Conservation (phyloP, 345 rosid genomes). For the Carallia pectinifolia region DNA sequence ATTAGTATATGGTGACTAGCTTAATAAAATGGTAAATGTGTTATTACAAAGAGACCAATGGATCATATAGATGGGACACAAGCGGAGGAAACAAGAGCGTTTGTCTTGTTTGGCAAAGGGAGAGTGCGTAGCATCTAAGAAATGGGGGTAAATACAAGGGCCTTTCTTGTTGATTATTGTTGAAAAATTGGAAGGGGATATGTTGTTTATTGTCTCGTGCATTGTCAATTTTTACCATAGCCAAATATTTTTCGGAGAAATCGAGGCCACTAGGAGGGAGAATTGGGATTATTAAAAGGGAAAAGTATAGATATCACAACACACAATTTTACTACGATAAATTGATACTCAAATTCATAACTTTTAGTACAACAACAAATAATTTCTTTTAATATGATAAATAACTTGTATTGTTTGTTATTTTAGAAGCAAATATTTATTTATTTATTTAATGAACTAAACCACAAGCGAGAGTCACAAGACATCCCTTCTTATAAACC, state of each 20-base stretch:
- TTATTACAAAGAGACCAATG: background rate
- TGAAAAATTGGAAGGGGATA: background rate
- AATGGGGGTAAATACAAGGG: conserved; percentile 1
- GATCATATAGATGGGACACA: background rate
- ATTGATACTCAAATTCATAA: no score
- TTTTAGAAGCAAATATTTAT: no score
- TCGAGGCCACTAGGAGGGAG: background rate
- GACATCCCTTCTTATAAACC: no score
- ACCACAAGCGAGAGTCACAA: no score
- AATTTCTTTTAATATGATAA: no score
- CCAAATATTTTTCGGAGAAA: background rate
- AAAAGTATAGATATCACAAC: no score
- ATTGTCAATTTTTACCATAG: background rate
- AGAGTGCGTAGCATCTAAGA: conserved; percentile 1
- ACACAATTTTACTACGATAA: no score
- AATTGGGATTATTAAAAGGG: no score
- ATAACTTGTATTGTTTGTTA: no score
- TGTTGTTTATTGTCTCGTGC: conserved; percentile 15
- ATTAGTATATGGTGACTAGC: background rate
- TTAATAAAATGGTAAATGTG: conserved; percentile 18
- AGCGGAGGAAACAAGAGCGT: conserved; percentile 31
- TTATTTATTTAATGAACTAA: no score
- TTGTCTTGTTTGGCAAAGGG: conserved; percentile 15
- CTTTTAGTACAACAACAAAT: no score
- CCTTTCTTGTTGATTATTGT: conserved; percentile 11